phyloP scores from a whole-genome alignment of 1,284 basidiomycete species.

The Tilletia caries region DNA sequence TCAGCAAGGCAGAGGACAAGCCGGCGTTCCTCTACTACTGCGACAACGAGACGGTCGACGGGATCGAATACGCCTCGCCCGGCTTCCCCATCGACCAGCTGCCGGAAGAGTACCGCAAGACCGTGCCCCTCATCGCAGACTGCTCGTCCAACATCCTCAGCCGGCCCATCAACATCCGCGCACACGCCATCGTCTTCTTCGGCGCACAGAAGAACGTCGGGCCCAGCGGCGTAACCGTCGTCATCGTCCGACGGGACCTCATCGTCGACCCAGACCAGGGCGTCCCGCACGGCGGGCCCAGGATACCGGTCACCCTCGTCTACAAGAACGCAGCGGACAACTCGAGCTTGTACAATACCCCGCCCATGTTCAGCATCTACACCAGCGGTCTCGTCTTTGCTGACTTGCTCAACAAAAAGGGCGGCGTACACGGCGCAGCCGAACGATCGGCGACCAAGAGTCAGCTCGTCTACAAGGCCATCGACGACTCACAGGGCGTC shows the following conservation, averaged over 20 bases:
- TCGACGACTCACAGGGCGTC: conserved; percentile 34
- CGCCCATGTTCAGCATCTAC: conserved; percentile 88
- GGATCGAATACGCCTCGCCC: conserved; percentile 77
- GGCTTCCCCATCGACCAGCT: conserved; percentile 84
- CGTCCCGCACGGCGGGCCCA: conserved; percentile 58
- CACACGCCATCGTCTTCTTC: conserved; percentile 90
- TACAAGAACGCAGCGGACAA: conserved; percentile 82
- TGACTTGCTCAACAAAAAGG: conserved; percentile 61
- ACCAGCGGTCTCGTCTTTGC: conserved; percentile 81
- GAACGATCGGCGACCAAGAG: conserved; percentile 35
- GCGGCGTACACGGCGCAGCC: conserved; percentile 64
- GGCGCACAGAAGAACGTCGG: conserved; percentile 99
- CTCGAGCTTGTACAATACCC: conserved; percentile 87
- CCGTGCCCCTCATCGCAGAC: conserved; percentile 84
- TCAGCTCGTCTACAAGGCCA: conserved; percentile 37
- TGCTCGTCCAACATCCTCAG: conserved; percentile 97
- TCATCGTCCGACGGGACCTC: conserved; percentile 89
- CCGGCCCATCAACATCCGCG: conserved; percentile 70
- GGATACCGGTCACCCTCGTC: conserved; percentile 72
- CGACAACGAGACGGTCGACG: conserved; percentile 98
- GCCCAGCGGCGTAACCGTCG: conserved; percentile 84
- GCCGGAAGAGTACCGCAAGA: conserved; percentile 57
- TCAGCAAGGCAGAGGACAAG: conserved; percentile 62
- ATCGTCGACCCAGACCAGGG: conserved; percentile 43
- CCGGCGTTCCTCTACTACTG: conserved; percentile 96